Evolutionary conservation across 352 stramenopile genomes (phyloP).

Genomic region (Phytopythium litorale): DNA sequence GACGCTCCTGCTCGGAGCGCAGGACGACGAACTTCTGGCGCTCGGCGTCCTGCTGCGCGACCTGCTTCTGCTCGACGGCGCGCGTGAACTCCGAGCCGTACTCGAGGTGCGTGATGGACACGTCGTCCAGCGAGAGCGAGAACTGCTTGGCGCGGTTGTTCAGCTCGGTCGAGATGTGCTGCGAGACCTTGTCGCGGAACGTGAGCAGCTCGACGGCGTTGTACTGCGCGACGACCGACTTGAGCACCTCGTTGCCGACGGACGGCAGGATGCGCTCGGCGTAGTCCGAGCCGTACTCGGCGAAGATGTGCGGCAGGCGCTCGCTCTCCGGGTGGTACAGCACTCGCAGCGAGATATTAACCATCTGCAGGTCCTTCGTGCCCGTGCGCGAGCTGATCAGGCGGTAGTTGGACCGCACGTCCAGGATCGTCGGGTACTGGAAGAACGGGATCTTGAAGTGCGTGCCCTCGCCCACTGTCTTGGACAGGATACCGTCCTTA

Average conservation of each 20-base stretch:
- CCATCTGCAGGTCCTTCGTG: conserved; percentile 99
- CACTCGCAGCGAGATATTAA: conserved; percentile 99
- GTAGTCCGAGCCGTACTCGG: conserved; percentile 97
- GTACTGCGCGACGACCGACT: conserved; percentile 96
- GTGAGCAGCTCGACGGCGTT: conserved; percentile 99
- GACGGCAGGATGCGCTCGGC: conserved; percentile 99
- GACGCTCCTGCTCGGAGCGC: conserved; percentile 98
- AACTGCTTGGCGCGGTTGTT: conserved; percentile 96
- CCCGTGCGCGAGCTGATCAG: conserved; percentile 96
- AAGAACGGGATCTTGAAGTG: conserved; percentile 99
- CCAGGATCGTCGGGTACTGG: conserved; percentile 97
- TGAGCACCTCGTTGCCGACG: conserved; percentile 96
- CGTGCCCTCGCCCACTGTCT: conserved; percentile 96
- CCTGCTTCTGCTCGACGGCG: conserved; percentile 99
- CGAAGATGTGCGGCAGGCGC: conserved; percentile 96
- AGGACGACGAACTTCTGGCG: conserved; percentile 99
- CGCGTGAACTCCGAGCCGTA: conserved; percentile 99
- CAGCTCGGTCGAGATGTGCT: conserved; percentile 96
- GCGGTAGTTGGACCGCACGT: conserved; percentile 96
- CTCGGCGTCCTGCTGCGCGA: conserved; percentile 99
- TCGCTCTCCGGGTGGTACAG: conserved; percentile 93
- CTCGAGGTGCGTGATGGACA: conserved; percentile 99
- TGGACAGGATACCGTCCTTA: conserved; percentile 95
- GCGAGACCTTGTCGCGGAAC: conserved; percentile 97
- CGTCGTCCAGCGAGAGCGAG: conserved; percentile 98